A percentile compares a stretch with the other conserved stretches of the same genome.
phyloP scores from a whole-genome alignment of 495 filamentous ascomycete genomes.

The Aspergillus wentii region DNA sequence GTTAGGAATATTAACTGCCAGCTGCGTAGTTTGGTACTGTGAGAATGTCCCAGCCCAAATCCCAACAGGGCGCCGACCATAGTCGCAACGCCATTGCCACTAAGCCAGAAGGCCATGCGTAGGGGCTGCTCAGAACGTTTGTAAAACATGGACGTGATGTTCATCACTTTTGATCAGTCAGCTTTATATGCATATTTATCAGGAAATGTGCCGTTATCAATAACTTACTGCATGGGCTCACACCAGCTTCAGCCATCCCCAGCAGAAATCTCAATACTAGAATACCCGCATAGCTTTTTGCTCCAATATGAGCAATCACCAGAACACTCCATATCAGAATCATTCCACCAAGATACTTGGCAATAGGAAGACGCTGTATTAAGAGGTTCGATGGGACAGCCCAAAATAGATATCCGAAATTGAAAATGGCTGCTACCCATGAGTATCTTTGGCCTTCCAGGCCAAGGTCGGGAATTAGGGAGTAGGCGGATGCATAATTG shows the following conservation, averaged over 20 bases:
- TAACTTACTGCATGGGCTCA: slow-evolving; percentile 39
- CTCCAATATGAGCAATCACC: slow-evolving; percentile 52
- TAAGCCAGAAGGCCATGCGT: slow-evolving; percentile 59
- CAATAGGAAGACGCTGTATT: slow-evolving; percentile 51
- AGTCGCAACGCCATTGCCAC: slow-evolving; percentile 55
- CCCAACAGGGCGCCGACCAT: slow-evolving; percentile 50
- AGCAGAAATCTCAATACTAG: slow-evolving; percentile 56
- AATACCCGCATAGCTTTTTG: slow-evolving; percentile 52
- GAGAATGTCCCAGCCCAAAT: slow-evolving; percentile 49
- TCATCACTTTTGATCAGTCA: slow-evolving; percentile 26
- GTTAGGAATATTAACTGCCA: slow-evolving; percentile 57
- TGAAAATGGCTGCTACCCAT: slow-evolving; percentile 49
- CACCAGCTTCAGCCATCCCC: slow-evolving; percentile 61
- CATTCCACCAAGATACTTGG: slow-evolving; percentile 54
- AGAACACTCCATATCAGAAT: slow-evolving; percentile 56
- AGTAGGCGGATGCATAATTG: slow-evolving; percentile 39
- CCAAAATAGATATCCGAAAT: slow-evolving; percentile 46
- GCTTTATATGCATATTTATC: neutral
- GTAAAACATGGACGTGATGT: slow-evolving; percentile 67
- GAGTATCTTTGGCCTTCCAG: slow-evolving; percentile 52
- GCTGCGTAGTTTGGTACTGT: slow-evolving; percentile 31
- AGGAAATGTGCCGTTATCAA: neutral
- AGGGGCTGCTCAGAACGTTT: slow-evolving; percentile 60
- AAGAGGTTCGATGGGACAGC: slow-evolving; percentile 50
- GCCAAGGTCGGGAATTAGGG: slow-evolving; percentile 29